A percentile compares a stretch with the other conserved stretches of the same genome.
Evolutionary conservation across 768 basidiomycete species (phyloP).

Genomic region (Sarcomyxa edulis): DNA sequence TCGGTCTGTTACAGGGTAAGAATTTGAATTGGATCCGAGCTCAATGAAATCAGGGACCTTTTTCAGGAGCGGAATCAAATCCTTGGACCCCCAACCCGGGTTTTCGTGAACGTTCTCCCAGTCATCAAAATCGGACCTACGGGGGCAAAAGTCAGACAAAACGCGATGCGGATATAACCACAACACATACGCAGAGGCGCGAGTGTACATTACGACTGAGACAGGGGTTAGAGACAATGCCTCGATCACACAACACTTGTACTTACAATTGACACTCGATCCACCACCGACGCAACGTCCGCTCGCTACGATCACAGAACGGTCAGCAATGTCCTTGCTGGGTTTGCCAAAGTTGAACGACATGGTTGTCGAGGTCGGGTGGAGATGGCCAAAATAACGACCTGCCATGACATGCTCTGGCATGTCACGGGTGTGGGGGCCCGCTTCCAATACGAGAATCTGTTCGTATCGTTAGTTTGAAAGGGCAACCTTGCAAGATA

Average conservation of each 20-base stretch:
- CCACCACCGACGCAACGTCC: slow-evolving; percentile 60
- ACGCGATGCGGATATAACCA: too few relatives aligned
- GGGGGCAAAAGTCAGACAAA: too few relatives aligned
- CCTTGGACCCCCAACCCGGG: slow-evolving; percentile 54
- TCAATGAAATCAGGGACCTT: too few relatives aligned
- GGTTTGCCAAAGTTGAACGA: slow-evolving; percentile 39
- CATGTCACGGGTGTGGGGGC: slow-evolving; percentile 42
- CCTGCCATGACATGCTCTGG: slow-evolving; percentile 49
- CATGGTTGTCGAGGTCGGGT: slow-evolving; percentile 33
- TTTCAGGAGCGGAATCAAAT: slow-evolving; percentile 51
- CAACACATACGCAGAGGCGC: slow-evolving; percentile 50
- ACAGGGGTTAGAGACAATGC: too few relatives aligned
- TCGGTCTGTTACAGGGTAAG: too few relatives aligned
- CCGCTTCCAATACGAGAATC: slow-evolving; percentile 45
- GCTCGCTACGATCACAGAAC: slow-evolving; percentile 34
- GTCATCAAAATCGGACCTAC: slow-evolving; percentile 66
- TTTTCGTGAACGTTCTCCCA: slow-evolving; percentile 51
- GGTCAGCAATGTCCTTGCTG: slow-evolving; percentile 35
- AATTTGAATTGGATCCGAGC: too few relatives aligned
- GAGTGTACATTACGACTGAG: slow-evolving; percentile 54
- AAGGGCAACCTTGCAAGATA: too few relatives aligned
- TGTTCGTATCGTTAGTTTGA: too few relatives aligned
- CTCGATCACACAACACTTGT: too few relatives aligned
- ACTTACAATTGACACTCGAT: slow-evolving; percentile 54
- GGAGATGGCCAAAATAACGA: slow-evolving; percentile 38